Evolutionary conservation across 106 monocot genomes (phyloP).

Genomic region (Dioscorea zingiberensis): DNA sequence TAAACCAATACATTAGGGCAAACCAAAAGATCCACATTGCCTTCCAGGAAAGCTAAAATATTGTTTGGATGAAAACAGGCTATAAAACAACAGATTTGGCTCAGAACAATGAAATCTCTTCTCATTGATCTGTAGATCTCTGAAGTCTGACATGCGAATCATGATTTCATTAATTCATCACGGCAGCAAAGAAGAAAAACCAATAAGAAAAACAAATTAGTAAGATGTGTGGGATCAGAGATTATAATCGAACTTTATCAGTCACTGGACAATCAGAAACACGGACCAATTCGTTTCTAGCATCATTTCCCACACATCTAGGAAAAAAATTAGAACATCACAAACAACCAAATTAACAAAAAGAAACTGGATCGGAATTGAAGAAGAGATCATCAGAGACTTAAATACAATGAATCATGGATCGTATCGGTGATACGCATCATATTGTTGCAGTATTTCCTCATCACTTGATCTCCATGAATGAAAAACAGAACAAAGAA

Average conservation of each 20-base stretch:
- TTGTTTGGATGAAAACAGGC: not conserved
- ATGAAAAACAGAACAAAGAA: not conserved
- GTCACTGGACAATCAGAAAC: slow-evolving; percentile 13
- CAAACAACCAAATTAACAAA: not conserved
- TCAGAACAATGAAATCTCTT: slow-evolving; percentile 5
- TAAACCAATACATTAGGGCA: too few relatives aligned
- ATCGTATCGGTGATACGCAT: not conserved
- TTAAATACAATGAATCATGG: slow-evolving; percentile 13
- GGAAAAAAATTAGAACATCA: not conserved
- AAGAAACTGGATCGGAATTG: not conserved
- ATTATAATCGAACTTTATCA: not conserved
- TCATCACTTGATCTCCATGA: slow-evolving; percentile 10
- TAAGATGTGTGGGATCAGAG: slow-evolving; percentile 5
- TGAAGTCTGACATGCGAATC: slow-evolving; percentile 2
- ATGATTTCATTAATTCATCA: not conserved
- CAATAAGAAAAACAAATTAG: not conserved
- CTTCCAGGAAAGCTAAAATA: not conserved
- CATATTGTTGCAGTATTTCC: slow-evolving; percentile 18
- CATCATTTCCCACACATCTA: not conserved
- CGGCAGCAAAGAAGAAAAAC: not conserved
- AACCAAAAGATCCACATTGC: too few relatives aligned
- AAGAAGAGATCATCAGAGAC: slow-evolving; percentile 12
- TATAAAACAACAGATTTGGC: not conserved
- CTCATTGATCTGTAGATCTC: not conserved
- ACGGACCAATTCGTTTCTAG: slow-evolving; percentile 7